These are phyloP conservation scores for Pichia kluyveri DNA, from an alignment of 805 yeast species.

Conservation along the genomic window DNA sequence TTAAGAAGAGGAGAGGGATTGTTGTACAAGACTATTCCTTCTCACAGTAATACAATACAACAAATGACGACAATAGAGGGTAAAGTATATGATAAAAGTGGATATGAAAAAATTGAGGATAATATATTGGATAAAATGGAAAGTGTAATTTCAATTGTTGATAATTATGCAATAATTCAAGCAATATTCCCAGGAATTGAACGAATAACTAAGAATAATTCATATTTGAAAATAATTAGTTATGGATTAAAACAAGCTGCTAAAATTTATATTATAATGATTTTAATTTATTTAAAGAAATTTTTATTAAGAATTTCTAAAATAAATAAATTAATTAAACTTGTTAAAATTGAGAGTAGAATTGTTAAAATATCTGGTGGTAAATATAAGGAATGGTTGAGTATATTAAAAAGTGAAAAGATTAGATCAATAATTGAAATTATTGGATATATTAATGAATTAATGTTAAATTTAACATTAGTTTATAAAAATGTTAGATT, in stretches of 20 bases:
- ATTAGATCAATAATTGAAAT: conserved; percentile 20
- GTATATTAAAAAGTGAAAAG: conserved; percentile 18
- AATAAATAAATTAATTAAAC: conserved; percentile 15
- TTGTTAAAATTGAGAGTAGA: conserved; percentile 17
- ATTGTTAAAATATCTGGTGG: conserved; percentile 5
- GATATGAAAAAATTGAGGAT: conserved; percentile 15
- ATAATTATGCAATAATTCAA: conserved; percentile 22
- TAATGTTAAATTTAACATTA: conserved; percentile 21
- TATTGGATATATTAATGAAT: conserved; percentile 23
- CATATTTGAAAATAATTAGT: conserved; percentile 10
- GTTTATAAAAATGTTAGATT: conserved; percentile 15
- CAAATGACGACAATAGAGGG: too few relatives aligned
- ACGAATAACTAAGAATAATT: not conserved
- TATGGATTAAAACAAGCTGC: conserved; percentile 17
- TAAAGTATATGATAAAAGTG: too few relatives aligned
- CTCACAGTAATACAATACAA: too few relatives aligned
- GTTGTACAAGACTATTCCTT: too few relatives aligned
- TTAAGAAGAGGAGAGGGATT: too few relatives aligned
- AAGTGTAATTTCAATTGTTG: conserved; percentile 19
- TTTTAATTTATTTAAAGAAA: conserved; percentile 21
- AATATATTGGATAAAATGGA: conserved; percentile 16
- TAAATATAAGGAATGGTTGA: conserved; percentile 11
- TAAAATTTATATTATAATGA: conserved; percentile 22
- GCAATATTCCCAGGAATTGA: conserved; percentile 15
- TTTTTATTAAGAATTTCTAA: conserved; percentile 14